These are phyloP conservation scores for Peronospora belbahrii DNA, from an alignment of 352 stramenopile species.

Conservation along the genomic window DNA sequence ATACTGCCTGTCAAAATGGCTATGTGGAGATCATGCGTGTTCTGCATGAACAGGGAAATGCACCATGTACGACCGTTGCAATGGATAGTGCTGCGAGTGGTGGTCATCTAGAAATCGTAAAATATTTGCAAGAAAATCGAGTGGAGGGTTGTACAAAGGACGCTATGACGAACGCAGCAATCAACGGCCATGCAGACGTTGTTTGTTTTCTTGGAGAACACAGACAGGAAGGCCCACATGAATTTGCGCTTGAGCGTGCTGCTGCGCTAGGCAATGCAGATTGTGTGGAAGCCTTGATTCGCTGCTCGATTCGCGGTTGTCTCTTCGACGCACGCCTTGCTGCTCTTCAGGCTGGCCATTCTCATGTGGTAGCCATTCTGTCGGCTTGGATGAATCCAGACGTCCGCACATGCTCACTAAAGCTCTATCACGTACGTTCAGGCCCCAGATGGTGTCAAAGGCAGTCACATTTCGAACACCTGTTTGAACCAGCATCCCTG, in stretches of 20 bases:
- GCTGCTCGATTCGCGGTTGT: conserved; percentile 25
- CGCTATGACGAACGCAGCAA: conserved; percentile 29
- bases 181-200: conserved; percentile 20
- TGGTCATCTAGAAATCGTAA: conserved; percentile 26
- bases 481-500: background rate
- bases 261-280: conserved; percentile 19
- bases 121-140: conserved; percentile 27
- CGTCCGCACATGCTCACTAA: conserved; percentile 19
- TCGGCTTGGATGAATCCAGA: conserved; percentile 28
- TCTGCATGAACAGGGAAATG: conserved; percentile 16
- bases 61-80: conserved; percentile 17
- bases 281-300: conserved; percentile 27
- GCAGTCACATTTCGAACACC: conserved; percentile 1
- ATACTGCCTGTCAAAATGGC: conserved; percentile 26
- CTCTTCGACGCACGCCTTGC: conserved; percentile 27
- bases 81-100: conserved; percentile 31
- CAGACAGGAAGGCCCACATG: conserved; percentile 25
- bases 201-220: conserved; percentile 31
- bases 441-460: conserved; percentile 25
- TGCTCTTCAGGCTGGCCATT: conserved; percentile 23
- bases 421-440: conserved; percentile 10
- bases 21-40: conserved; percentile 22
- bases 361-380: conserved; percentile 17
- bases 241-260: conserved; percentile 22
- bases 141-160: conserved; percentile 31